Base-by-base conservation (phyloP, 768 basidiomycete species). In the Russula brevipes region DNA sequence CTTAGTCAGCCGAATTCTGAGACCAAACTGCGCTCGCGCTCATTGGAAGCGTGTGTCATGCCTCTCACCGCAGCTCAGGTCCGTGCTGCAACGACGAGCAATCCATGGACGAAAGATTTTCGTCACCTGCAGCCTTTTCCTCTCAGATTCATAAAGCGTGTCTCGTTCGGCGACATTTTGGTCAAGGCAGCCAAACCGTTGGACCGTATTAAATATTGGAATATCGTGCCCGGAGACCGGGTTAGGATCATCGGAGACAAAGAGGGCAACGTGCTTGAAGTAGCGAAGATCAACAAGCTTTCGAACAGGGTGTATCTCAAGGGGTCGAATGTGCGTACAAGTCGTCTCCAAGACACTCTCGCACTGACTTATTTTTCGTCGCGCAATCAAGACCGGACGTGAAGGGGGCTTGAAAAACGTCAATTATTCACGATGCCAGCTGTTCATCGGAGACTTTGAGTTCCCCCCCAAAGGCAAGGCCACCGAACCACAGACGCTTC, bases 161-260 rank as follows among this genome's bases (percentile, higher is more conserved):
- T 70, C 64, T 75, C 77, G 14, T 79, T 76, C 65, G 73, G 75
- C 49, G 81, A 82, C 71, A 66, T 75, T 0, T 12, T 52, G 10
- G 50, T 76, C 58, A 88, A 88, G 71, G 81, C 81, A 45, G 84
- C 82, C 50, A 79, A 81, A 12, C 80, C 82, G 11, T 79, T 80
- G 61, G 86, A 91, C 69, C 80, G 91, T 52, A 88, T 94, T 57
- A 88, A 90, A 72, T 84, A 83, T 71, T 94, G 91, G 91, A 94
- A 93, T 70, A 82, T 94, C 64, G 86, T 91, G 39, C 89, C 92
- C 5, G 91, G 91, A 7, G 91, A 94, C 76, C 82, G 81, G 58
- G 83, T 94, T 70, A 82, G 87, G 54, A 66, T 91, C 59, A 80
- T 83, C 7, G 87, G 88, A 31, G 86, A 90, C 72, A 77, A 78